Conservation (phyloP, 257 asterid genomes). For the Solanum dulcamara region DNA sequence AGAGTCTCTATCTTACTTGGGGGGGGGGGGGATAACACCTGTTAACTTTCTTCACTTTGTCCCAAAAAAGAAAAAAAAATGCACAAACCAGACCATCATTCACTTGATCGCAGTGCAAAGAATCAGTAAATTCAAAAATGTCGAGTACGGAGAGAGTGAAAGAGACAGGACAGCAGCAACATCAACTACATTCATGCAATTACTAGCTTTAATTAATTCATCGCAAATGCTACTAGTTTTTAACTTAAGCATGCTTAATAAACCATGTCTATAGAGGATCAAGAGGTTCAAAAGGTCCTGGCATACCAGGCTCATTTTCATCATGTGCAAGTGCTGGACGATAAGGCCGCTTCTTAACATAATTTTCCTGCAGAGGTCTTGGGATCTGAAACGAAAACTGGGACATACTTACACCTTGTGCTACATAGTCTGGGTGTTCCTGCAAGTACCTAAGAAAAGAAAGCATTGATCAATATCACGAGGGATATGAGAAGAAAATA, state of each 20-base stretch:
- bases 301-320: constrained; percentile 10
- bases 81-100: background rate
- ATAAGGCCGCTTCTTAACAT: constrained; percentile 48
- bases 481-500: background rate
- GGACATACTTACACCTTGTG: constrained; percentile 40
- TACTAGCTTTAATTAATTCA: background rate
- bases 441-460: constrained; percentile 40
- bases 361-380: constrained; percentile 63
- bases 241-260: background rate
- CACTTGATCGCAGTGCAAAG: background rate
- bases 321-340: constrained; percentile 23
- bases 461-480: constrained; percentile 7
- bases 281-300: background rate
- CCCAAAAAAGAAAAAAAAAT: background rate
- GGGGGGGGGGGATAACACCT: background rate
- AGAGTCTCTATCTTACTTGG: background rate
- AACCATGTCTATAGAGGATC: background rate
- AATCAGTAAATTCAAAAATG: background rate
- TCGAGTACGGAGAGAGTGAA: background rate
- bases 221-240: background rate
- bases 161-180: background rate
- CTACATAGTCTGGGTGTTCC: constrained; percentile 45
- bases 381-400: constrained; percentile 89
- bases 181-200: background rate
- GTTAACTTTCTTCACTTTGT: background rate